A percentile compares a stretch with the other conserved stretches of the same genome.
phyloP scores from a whole-genome alignment of 768 basidiomycete genomes.

The Tylopilus sp. region DNA sequence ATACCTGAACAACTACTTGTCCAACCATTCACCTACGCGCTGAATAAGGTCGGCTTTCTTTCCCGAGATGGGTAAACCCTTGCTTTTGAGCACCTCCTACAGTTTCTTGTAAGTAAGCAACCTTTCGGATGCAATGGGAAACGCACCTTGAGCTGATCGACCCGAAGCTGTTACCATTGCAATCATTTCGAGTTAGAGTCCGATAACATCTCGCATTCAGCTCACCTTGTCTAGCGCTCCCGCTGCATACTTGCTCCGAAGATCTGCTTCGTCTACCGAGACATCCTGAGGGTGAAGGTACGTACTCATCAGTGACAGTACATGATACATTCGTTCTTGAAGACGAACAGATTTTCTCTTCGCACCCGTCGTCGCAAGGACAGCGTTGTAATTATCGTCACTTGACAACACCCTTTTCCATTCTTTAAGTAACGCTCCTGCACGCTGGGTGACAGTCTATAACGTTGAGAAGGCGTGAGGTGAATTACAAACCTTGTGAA shows the following conservation, averaged over 20 bases:
- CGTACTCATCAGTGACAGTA: neutral
- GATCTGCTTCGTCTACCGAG: slow-evolving; percentile 66
- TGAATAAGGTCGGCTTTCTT: slow-evolving; percentile 73
- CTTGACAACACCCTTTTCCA: slow-evolving; percentile 66
- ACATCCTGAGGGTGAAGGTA: slow-evolving; percentile 43
- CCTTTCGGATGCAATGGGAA: neutral
- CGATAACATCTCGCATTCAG: neutral
- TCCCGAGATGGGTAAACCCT: slow-evolving; percentile 57
- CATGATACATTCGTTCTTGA: neutral
- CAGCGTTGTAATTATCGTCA: slow-evolving; percentile 61
- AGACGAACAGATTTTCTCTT: slow-evolving; percentile 72
- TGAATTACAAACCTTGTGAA: slow-evolving; percentile 61
- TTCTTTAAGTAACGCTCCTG: slow-evolving; percentile 60
- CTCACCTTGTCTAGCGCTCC: slow-evolving; percentile 67
- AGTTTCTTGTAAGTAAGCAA: neutral
- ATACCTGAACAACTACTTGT: slow-evolving; percentile 26
- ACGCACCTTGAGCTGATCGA: slow-evolving; percentile 74
- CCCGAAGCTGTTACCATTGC: slow-evolving; percentile 51
- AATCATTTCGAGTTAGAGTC: slow-evolving; percentile 3
- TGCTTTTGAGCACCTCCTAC: slow-evolving; percentile 73
- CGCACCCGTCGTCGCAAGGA: slow-evolving; percentile 45
- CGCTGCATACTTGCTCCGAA: slow-evolving; percentile 60
- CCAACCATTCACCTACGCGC: slow-evolving; percentile 62
- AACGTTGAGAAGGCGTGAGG: neutral
- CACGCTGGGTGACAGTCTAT: slow-evolving; percentile 43